Base-by-base conservation (phyloP, 2,329 filamentous ascomycete genomes). In the Apiospora rasikravindrae region DNA sequence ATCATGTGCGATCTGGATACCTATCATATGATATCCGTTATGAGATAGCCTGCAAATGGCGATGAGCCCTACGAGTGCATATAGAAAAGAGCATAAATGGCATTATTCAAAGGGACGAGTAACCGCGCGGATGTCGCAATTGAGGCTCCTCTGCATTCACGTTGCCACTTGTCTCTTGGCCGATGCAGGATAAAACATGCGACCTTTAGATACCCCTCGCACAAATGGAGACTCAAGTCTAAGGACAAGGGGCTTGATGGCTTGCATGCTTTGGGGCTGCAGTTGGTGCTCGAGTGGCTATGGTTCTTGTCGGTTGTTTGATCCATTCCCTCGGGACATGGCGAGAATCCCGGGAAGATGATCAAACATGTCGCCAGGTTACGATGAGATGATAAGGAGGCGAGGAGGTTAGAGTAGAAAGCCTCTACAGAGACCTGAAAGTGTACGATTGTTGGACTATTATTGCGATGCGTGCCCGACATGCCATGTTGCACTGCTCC, bases 311-410 rank as follows among this genome's bases (percentile, higher is more conserved):
- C 53, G 16, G 53, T 61, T 19, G 53, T 37, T 61, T 61, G 57
- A 64, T 64, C 57, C 57, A n/a, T 37, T n/a, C 33, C 57, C 57
- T 64, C 57, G 57, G 57, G 57, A 40, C 33, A 37, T 19, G 19
- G 19, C 19, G 19, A 37, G 8, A 64, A 40, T 14, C 33, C 51
- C 26, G 29, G 29, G 29, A n/a, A n/a, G 57, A 40, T 33, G 57
- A 64, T 64, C 57, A 64, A 64, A 40, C 57, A n/a, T 40, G 53
- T 26, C 8, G 5, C n/a, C 33, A 61, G 53, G 16, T 16, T 19
- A 22, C 16, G 16, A 33, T 37, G 53, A 19, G 7, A 26, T 22
- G 51, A 22, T 57, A 61, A 5, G 29, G 16, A 61, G 10, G 29
- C 33, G 33, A 37, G 29, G 19, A 14, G 29, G 29, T 29, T 37